Evolutionary conservation across 2,329 filamentous ascomycete species (phyloP).

Genomic region (Colletotrichum orchidophilum): DNA sequence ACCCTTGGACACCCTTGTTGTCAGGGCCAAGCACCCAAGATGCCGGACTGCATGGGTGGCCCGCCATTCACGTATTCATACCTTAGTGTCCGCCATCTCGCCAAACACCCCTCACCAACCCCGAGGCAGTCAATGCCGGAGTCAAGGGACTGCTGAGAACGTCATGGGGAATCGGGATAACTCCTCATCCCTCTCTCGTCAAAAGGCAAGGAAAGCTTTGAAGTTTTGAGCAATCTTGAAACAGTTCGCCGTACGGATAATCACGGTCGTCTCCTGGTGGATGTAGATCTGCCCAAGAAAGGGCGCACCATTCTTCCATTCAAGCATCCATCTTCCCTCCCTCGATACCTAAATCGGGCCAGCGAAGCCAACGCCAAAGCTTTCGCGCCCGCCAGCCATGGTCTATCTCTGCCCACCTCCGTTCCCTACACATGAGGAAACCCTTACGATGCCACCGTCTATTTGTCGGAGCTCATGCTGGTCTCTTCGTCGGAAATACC

Average conservation of each 20-base stretch:
- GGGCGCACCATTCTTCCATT: neutral
- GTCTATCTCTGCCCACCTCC: conserved; percentile 16
- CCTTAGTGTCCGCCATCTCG: neutral
- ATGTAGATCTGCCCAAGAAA: conserved; percentile 19
- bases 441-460: neutral
- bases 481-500: neutral
- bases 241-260: conserved; percentile 1
- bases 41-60: conserved; percentile 10
- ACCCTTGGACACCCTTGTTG: conserved; percentile 4
- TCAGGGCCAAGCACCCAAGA: conserved; percentile 24
- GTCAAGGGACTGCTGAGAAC: neutral
- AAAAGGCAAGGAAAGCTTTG: neutral
- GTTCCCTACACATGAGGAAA: neutral
- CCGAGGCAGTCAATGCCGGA: neutral
- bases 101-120: neutral
- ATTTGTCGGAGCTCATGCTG: neutral
- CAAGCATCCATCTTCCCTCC: neutral
- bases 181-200: neutral
- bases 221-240: conserved; percentile 15
- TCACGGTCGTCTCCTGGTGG: conserved; percentile 1
- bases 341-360: neutral
- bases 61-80: neutral
- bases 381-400: conserved; percentile 2
- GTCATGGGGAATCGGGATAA: neutral
- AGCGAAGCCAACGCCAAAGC: conserved; percentile 1